These are phyloP conservation scores for Ceratobasidium sp. DNA, from an alignment of 1,284 basidiomycete species.

Conservation along the genomic window DNA sequence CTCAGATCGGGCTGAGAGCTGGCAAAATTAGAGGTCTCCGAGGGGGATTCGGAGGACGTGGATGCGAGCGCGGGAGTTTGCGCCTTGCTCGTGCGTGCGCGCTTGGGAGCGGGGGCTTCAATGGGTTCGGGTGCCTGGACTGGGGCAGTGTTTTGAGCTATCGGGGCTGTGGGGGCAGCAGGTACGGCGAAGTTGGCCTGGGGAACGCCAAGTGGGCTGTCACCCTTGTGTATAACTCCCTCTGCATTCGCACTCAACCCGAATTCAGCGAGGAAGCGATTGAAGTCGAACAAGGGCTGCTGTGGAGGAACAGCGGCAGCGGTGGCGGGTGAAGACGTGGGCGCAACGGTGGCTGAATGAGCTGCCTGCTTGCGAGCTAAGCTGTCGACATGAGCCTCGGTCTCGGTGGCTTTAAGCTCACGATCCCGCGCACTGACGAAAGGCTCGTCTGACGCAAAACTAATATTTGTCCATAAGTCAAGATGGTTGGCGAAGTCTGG, in stretches of 20 bases:
- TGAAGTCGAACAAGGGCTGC: slow-evolving; percentile 38
- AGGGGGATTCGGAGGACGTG: slow-evolving; percentile 51
- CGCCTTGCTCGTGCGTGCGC: slow-evolving; percentile 35
- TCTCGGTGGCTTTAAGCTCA: slow-evolving; percentile 55
- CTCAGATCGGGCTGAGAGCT: slow-evolving; percentile 39
- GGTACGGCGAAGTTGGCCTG: slow-evolving; percentile 20
- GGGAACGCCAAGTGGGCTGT: slow-evolving; percentile 65
- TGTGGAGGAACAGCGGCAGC: slow-evolving; percentile 6
- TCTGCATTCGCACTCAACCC: slow-evolving; percentile 66
- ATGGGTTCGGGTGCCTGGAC: slow-evolving; percentile 69
- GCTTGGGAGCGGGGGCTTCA: slow-evolving; percentile 47
- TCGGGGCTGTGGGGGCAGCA: slow-evolving; percentile 27
- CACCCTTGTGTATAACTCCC: slow-evolving; percentile 58
- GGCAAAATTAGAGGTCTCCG: slow-evolving; percentile 51
- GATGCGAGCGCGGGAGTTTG: slow-evolving; percentile 51
- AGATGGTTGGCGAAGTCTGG: slow-evolving; percentile 79
- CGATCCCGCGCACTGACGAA: slow-evolving; percentile 52
- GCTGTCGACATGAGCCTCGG: slow-evolving; percentile 26
- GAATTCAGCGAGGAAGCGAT: slow-evolving; percentile 62
- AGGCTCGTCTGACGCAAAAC: slow-evolving; percentile 82
- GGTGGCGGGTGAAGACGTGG: slow-evolving; percentile 37
- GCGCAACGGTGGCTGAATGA: slow-evolving; percentile 6
- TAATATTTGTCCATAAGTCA: slow-evolving; percentile 85
- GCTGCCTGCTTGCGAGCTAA: slow-evolving; percentile 27
- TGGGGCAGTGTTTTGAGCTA: slow-evolving; percentile 60